These are phyloP conservation scores for Crithidia acanthocephali DNA, from an alignment of 208 protist species.

Conservation along the genomic window DNA sequence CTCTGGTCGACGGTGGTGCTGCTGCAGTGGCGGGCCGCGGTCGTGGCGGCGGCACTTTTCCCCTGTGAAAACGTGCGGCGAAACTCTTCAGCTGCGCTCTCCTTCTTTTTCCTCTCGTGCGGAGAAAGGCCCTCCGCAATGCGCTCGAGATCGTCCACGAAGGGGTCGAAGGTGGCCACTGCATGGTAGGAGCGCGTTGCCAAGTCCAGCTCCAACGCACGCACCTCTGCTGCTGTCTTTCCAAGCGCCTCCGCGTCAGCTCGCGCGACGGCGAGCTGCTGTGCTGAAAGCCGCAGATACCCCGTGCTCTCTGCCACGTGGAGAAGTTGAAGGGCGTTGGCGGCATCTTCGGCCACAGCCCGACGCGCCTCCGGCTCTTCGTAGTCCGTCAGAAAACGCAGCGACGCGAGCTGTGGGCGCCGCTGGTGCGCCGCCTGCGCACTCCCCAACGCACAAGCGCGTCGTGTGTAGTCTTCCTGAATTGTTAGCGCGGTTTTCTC, in stretches of 20 bases:
- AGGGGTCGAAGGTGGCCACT: slow-evolving; percentile 5
- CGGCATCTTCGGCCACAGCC: slow-evolving; percentile 6
- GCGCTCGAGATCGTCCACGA: slow-evolving; percentile 12
- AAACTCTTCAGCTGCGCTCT: neutral
- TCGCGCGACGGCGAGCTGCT: neutral
- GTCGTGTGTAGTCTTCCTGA: slow-evolving; percentile 11
- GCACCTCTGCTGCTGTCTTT: slow-evolving; percentile 18
- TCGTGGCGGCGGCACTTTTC: neutral
- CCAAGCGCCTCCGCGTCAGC: neutral
- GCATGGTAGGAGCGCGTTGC: slow-evolving; percentile 16
- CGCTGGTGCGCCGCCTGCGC: neutral
- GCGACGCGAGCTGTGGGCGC: neutral
- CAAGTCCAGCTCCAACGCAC: slow-evolving; percentile 20
- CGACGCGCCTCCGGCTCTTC: slow-evolving; percentile 16
- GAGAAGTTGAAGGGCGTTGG: slow-evolving; percentile 4
- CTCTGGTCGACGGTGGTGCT: neutral
- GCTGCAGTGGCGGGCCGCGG: neutral
- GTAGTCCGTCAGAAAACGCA: neutral
- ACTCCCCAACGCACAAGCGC: neutral
- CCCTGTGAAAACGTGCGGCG: neutral
- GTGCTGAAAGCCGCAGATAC: slow-evolving; percentile 2
- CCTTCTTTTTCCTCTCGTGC: neutral
- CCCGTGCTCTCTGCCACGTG: slow-evolving; percentile 4
- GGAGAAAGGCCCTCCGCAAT: slow-evolving; percentile 8
- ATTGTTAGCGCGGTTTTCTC: neutral